Evolutionary conservation across 495 filamentous ascomycete genomes (phyloP), one percentile per base, ranked within the genome.

Genomic region (Aspergillus homomorphus): DNA sequence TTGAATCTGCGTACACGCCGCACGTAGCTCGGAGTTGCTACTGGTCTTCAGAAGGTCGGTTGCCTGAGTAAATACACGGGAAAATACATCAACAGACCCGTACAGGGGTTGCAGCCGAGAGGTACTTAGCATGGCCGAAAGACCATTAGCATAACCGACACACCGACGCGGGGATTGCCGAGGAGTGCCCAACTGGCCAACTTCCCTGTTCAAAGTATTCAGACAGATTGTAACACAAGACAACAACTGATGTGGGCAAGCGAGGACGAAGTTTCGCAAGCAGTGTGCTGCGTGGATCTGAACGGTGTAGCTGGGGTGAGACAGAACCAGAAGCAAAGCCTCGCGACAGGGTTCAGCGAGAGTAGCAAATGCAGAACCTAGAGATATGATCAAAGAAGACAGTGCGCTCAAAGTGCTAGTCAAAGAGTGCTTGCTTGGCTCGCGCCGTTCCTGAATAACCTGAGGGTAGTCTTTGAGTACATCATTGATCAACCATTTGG

Each of bases 241-340:
- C 19, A 98, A 74, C 22, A 99, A 82, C 66, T 98, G 92, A 65
- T 94, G 86, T 7, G 94, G 94, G 63, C 90, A 96, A 4, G 91
- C 91, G 53, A 96, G 76, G 6, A 96, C 87, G 65, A 98, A 96
- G 8, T 80, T 84, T 51, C 92, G 91, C 53, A 98, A 73, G 63
- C 91, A 95, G 62, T 87, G 83, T 26, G 94, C 88, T 1, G 90
- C 87, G 63, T 93, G 87, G 1, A 98, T 83, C 68, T 98, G 94
- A 7, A 99, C 92, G 8, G 91, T 92, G 67, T 97, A 98, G 73
- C 89, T 98, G 3, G 92, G 91, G 67, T 99, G 95, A 63, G 96
- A 89, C 3, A 98, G 77, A 12, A 96, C 91, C 65, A 97, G 92
- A 38, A 98, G 77, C 24, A 99, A 79, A 12, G 88, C 90, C 68